These are phyloP conservation scores for Dactylorhiza incarnata DNA, from an alignment of 106 monocot species.

Conservation along the genomic window DNA sequence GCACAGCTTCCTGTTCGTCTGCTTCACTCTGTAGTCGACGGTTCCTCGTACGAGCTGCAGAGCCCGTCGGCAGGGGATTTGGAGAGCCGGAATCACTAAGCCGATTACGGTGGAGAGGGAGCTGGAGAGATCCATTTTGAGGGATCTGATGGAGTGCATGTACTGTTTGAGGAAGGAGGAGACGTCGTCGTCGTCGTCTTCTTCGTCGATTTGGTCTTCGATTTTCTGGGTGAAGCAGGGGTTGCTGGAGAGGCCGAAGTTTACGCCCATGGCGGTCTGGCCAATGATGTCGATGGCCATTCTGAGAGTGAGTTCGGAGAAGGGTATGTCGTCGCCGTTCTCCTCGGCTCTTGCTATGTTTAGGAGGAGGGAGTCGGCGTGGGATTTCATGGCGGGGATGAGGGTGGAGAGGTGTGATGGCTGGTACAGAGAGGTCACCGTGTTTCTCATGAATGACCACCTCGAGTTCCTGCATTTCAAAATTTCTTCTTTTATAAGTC, in stretches of 20 bases:
- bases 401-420: constrained; percentile 53
- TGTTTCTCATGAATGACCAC: constrained; percentile 63
- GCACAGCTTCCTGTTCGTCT: constrained; percentile 32
- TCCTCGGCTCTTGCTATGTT: constrained; percentile 9
- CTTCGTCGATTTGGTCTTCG: background rate
- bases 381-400: constrained; percentile 59
- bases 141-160: constrained; percentile 43
- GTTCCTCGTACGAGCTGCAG: constrained; percentile 44
- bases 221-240: background rate
- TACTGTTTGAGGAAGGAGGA: constrained; percentile 51
- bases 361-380: constrained; percentile 13
- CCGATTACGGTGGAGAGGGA: constrained; percentile 65
- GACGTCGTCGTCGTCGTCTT: constrained; percentile 11
- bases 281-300: constrained; percentile 76
- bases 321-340: constrained; percentile 32
- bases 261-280: constrained; percentile 56
- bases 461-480: constrained; percentile 36
- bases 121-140: constrained; percentile 68
- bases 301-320: constrained; percentile 53
- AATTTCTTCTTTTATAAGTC: background rate
- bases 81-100: constrained; percentile 37
- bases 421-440: constrained; percentile 68
- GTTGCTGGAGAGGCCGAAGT: constrained; percentile 33
- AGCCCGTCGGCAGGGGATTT: constrained; percentile 34
- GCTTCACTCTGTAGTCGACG: constrained; percentile 32